phyloP scores from a whole-genome alignment of 768 basidiomycete genomes.

The Fistulinella prunicolor region DNA sequence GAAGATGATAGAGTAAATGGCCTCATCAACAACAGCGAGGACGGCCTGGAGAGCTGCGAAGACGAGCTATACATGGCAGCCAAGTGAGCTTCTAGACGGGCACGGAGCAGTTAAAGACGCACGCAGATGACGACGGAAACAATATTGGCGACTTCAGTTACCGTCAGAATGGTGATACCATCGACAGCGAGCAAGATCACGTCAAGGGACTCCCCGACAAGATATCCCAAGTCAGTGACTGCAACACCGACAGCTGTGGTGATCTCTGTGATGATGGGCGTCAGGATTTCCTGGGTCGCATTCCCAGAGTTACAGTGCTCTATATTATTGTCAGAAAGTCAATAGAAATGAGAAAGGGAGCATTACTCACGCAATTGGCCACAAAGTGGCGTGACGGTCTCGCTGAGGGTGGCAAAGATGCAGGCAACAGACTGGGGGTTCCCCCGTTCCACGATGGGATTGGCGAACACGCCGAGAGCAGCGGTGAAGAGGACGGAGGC shows the following conservation, averaged over 20 bases:
- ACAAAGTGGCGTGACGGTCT: constrained; percentile 3
- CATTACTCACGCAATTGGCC: constrained; percentile 8
- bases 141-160: constrained; percentile 4
- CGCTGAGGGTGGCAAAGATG: constrained; percentile 1
- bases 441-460: constrained; percentile 8
- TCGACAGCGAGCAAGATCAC: constrained; percentile 7
- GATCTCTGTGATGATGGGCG: constrained; percentile 5
- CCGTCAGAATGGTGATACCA: not conserved
- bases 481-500: constrained; percentile 8
- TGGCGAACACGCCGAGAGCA: constrained; percentile 7
- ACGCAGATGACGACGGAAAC: not conserved
- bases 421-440: constrained; percentile 1
- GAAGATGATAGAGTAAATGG: not conserved
- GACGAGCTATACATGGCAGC: constrained; percentile 16
- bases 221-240: not conserved
- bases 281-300: constrained; percentile 9
- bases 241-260: constrained; percentile 4
- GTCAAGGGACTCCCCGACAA: not conserved
- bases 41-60: not conserved
- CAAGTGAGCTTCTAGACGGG: too few relatives aligned
- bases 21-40: constrained; percentile 7
- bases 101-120: too few relatives aligned
- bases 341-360: not conserved
- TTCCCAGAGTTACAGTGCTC: constrained; percentile 7
- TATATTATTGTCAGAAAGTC: not conserved